These are phyloP conservation scores for Globisporangium spinosum DNA, from an alignment of 352 stramenopile genomes.

Conservation along the genomic window DNA sequence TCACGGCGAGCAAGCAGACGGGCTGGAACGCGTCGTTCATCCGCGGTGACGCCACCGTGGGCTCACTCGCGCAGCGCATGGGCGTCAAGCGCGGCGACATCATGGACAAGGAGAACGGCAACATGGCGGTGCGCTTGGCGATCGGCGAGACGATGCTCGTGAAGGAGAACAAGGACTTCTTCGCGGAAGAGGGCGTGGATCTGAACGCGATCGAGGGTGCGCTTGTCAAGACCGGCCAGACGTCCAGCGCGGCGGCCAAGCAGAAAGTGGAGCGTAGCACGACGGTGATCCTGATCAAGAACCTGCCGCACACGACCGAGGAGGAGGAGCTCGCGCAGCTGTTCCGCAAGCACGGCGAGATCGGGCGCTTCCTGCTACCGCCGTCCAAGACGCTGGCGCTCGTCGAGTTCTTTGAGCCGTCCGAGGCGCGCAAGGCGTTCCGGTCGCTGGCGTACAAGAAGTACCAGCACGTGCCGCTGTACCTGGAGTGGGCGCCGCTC, in stretches of 20 bases:
- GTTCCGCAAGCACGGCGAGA: constrained; percentile 90
- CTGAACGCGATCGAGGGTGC: constrained; percentile 91
- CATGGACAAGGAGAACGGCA: constrained; percentile 93
- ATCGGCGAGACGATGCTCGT: constrained; percentile 98
- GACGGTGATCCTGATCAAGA: constrained; percentile 97
- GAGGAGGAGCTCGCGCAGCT: constrained; percentile 93
- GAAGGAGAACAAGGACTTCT: constrained; percentile 97
- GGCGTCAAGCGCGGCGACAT: constrained; percentile 93
- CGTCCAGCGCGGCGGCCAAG: constrained; percentile 22
- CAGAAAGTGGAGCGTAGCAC: constrained; percentile 90
- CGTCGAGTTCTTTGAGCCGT: constrained; percentile 94
- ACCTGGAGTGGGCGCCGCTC: constrained; percentile 97
- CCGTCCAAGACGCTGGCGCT: constrained; percentile 94
- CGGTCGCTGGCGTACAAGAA: constrained; percentile 96
- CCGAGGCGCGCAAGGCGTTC: constrained; percentile 95
- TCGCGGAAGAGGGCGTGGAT: constrained; percentile 92
- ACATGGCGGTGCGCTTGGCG: constrained; percentile 97
- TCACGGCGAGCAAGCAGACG: constrained; percentile 69
- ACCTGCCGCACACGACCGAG: constrained; percentile 94
- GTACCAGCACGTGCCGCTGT: constrained; percentile 98
- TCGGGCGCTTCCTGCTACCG: constrained; percentile 87
- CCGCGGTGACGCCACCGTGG: constrained; percentile 66
- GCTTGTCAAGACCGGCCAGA: constrained; percentile 48
- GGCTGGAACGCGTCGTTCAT: constrained; percentile 96
- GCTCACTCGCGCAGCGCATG: constrained; percentile 80